Conservation (phyloP, 139 green algal genomes). For the Monoraphidium neglectum region DNA sequence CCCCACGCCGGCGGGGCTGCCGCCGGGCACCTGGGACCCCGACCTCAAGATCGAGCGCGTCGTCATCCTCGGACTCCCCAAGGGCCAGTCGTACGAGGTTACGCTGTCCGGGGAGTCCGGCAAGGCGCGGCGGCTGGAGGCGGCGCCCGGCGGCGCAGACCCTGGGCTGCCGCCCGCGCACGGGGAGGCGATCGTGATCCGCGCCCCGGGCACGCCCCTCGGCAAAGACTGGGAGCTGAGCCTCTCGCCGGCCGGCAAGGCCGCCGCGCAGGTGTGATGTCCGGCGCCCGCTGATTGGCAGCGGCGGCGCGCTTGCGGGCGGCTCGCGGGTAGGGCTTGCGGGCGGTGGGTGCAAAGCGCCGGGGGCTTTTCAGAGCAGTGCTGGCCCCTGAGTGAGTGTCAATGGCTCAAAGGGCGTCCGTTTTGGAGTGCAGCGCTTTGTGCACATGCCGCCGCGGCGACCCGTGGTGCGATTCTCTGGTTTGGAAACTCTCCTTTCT, state of each 20-base stretch:
- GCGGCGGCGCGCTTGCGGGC: no score
- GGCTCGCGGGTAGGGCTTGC: no score
- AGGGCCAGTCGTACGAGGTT: conserved; percentile 10
- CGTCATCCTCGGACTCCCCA: conserved; percentile 53
- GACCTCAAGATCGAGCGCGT: conserved; percentile 48
- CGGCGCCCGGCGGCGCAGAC: not conserved
- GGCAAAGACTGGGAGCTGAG: conserved; percentile 13
- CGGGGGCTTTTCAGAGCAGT: no score
- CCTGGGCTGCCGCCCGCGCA: not conserved
- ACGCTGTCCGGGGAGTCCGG: not conserved
- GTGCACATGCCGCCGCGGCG: no score
- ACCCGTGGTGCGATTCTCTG: no score
- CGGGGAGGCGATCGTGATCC: conserved; percentile 14
- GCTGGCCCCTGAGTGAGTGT: no score
- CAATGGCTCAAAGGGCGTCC: no score
- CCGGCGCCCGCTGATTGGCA: no score
- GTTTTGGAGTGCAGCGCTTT: no score
- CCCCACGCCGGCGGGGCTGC: conserved; percentile 15
- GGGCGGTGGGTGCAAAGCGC: no score
- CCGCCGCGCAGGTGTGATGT: no score
- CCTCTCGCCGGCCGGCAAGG: not conserved
- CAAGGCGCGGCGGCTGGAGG: not conserved
- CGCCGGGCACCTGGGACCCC: conserved; percentile 6
- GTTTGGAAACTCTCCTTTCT: no score
- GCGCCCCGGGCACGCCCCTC: conserved; percentile 12